Percentiles rank a stretch among this genome's conserved stretches.
These are phyloP conservation scores for Liquidambar formosana DNA, from an alignment of 164 flowering plant genomes.

Conservation along the genomic window DNA sequence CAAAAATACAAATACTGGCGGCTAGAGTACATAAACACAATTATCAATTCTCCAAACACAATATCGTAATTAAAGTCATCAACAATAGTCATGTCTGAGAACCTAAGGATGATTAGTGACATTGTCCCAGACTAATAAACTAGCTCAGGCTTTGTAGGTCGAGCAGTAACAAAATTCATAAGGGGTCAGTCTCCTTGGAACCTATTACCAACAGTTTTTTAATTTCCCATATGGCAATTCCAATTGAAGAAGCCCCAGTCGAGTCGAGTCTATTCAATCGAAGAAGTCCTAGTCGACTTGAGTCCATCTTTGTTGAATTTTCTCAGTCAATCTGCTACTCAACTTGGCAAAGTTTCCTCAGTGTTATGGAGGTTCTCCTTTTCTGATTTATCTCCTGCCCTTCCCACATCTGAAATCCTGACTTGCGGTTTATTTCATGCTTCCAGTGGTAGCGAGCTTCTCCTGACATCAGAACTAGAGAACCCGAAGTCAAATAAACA, in stretches of 20 bases:
- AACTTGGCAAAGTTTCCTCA: conserved; percentile 63
- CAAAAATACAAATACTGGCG: no score
- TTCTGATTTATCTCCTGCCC: conserved; percentile 64
- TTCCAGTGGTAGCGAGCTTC: conserved; percentile 92
- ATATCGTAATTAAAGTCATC: background rate
- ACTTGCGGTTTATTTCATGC: conserved; percentile 87
- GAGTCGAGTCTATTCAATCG: no score
- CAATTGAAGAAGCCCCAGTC: no score
- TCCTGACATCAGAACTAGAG: conserved; percentile 74
- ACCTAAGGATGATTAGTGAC: background rate
- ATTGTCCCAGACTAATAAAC: background rate
- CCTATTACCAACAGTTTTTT: background rate
- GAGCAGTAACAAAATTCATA: no score
- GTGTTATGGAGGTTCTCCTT: conserved; percentile 72
- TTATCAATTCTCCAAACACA: background rate
- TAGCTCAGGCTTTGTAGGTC: background rate
- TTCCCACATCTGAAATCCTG: conserved; percentile 80
- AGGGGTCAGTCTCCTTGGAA: background rate
- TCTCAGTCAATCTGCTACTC: no score
- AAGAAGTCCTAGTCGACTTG: no score
- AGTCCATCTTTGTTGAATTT: no score
- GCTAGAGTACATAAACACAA: no score
- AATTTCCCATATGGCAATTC: no score
- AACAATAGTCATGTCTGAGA: background rate
- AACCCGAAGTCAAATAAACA: conserved; percentile 69